phyloP scores from a whole-genome alignment of 768 basidiomycete species.

The Calocybe cyanea region DNA sequence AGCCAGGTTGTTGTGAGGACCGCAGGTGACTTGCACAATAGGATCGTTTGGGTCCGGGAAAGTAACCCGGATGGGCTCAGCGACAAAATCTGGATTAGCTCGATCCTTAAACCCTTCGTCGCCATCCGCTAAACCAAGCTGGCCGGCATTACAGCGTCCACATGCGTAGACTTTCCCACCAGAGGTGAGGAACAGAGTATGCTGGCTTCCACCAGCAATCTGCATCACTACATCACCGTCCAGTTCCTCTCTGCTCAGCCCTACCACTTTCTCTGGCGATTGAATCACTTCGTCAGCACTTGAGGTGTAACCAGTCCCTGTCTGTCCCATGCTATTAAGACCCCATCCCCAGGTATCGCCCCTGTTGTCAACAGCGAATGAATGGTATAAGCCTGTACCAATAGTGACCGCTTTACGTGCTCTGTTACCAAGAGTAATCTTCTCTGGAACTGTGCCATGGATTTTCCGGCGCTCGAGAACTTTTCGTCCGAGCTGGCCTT shows the following conservation, averaged over 20 bases:
- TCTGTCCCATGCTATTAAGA: slow-evolving; percentile 87
- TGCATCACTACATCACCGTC: slow-evolving; percentile 60
- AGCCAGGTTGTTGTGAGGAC: slow-evolving; percentile 70
- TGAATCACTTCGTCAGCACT: slow-evolving; percentile 51
- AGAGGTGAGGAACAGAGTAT: slow-evolving; percentile 84
- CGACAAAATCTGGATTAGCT: slow-evolving; percentile 53
- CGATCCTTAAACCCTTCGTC: slow-evolving; percentile 62
- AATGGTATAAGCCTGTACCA: slow-evolving; percentile 82
- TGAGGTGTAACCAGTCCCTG: slow-evolving; percentile 53
- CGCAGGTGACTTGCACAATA: slow-evolving; percentile 62
- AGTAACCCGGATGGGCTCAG: slow-evolving; percentile 59
- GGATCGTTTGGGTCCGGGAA: slow-evolving; percentile 66
- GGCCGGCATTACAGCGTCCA: slow-evolving; percentile 80
- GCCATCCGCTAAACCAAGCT: slow-evolving; percentile 74
- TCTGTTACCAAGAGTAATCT: slow-evolving; percentile 71
- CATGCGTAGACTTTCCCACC: slow-evolving; percentile 83
- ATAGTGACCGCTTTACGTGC: slow-evolving; percentile 56
- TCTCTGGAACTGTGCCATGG: slow-evolving; percentile 85
- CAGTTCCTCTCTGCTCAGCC: slow-evolving; percentile 59
- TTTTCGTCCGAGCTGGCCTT: slow-evolving; percentile 87
- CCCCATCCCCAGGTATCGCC: slow-evolving; percentile 95
- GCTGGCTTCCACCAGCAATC: slow-evolving; percentile 83
- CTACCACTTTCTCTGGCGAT: slow-evolving; percentile 59
- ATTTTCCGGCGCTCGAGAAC: slow-evolving; percentile 86
- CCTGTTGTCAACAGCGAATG: slow-evolving; percentile 82